Evolutionary conservation across 1,284 basidiomycete genomes (phyloP).

Genomic region (Fistulinella cinereoalba): DNA sequence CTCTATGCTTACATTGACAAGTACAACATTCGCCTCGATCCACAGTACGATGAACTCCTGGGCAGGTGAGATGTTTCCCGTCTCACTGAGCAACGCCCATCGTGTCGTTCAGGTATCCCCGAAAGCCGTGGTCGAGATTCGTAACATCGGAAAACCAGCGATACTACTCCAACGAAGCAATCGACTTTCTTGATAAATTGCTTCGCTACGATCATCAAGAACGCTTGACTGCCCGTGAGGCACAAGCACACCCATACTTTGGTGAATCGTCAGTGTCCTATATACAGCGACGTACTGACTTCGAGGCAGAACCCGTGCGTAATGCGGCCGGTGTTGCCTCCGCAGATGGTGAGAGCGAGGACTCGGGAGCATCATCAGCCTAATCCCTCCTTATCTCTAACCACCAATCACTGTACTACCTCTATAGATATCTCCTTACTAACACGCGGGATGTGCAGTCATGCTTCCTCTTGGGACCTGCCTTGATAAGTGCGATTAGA

Average conservation of each 20-base stretch:
- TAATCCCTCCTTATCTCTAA: conserved; percentile 32
- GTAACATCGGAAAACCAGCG: conserved; percentile 95
- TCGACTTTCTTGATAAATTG: conserved; percentile 94
- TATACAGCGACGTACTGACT: conserved; percentile 17
- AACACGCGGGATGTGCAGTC: conserved; percentile 22
- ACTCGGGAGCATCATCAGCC: conserved; percentile 60
- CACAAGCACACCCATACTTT: conserved; percentile 87
- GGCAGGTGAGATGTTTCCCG: conserved; percentile 50
- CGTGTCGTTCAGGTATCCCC: conserved; percentile 62
- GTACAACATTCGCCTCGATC: conserved; percentile 91
- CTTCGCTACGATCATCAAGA: conserved; percentile 97
- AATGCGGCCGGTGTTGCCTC: conserved; percentile 40
- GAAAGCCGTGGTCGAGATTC: conserved; percentile 93
- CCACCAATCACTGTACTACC: conserved; percentile 30
- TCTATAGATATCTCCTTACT: conserved; percentile 32
- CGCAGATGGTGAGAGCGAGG: conserved; percentile 70
- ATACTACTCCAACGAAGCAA: conserved; percentile 97
- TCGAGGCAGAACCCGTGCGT: conserved; percentile 57
- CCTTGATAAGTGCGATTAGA: conserved; percentile 23
- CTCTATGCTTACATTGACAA: conserved; percentile 89
- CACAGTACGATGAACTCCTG: conserved; percentile 88
- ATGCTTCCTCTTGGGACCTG: conserved; percentile 14
- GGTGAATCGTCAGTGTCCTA: conserved; percentile 44
- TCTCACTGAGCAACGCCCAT: conserved; percentile 3
- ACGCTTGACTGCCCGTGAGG: conserved; percentile 89